phyloP scores from a whole-genome alignment of 2,329 filamentous ascomycete species.

The Trichoderma endophyticum region DNA sequence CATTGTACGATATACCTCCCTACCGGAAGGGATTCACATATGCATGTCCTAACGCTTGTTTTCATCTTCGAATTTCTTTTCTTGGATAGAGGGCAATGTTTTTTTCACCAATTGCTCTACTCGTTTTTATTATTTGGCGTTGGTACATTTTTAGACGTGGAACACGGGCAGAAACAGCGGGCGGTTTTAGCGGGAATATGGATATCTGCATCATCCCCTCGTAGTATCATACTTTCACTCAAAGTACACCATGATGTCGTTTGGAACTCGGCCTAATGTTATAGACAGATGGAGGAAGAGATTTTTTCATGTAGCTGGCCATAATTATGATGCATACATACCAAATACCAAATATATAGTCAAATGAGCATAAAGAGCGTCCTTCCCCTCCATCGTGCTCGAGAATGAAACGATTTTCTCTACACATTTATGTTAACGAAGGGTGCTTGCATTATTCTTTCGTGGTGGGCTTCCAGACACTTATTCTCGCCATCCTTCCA shows the following conservation, averaged over 20 bases:
- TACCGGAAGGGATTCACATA: not conserved
- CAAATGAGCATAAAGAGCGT: not conserved
- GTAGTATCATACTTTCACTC: constrained; percentile 9
- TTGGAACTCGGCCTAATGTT: not conserved
- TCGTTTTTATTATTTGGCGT: constrained; percentile 8
- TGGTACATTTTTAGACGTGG: constrained; percentile 14
- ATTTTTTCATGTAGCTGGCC: not conserved
- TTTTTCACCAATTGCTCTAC: not conserved
- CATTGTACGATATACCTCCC: constrained; percentile 16
- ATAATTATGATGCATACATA: constrained; percentile 8
- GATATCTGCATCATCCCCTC: constrained; percentile 11
- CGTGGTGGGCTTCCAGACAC: not conserved
- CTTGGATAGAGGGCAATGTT: not conserved
- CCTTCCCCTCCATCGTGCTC: not conserved
- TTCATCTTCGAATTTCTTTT: not conserved
- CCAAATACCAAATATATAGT: not conserved
- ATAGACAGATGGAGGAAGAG: not conserved
- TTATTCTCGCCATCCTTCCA: not conserved
- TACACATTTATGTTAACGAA: not conserved
- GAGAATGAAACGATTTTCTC: not conserved
- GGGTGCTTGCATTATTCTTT: not conserved
- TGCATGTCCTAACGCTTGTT: constrained; percentile 3
- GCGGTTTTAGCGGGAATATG: constrained; percentile 10
- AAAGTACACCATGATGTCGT: not conserved
- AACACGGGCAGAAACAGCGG: constrained; percentile 7